A percentile compares a stretch with the other conserved stretches of the same genome.
phyloP scores from a whole-genome alignment of 2,329 filamentous ascomycete species.

The Fusarium penzigii region DNA sequence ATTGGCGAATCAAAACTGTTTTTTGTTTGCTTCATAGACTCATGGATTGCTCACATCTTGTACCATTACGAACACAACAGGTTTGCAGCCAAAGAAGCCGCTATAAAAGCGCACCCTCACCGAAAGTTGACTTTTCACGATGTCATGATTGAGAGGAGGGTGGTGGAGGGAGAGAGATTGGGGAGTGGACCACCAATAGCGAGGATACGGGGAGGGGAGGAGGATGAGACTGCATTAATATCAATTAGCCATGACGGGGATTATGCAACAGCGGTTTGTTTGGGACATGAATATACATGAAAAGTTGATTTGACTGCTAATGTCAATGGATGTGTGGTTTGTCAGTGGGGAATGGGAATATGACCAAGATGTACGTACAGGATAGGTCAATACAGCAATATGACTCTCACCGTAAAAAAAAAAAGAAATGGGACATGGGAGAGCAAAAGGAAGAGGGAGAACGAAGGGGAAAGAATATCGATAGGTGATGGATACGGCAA shows the following conservation, averaged over 20 bases:
- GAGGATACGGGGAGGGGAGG: slow-evolving; percentile 37
- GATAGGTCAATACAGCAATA: background rate
- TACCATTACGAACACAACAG: slow-evolving; percentile 32
- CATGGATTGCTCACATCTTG: background rate
- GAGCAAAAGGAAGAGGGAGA: background rate
- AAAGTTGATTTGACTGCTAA: background rate
- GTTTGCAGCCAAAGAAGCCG: slow-evolving; percentile 75
- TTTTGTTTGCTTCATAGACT: background rate
- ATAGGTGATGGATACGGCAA: background rate
- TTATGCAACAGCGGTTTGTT: slow-evolving; percentile 72
- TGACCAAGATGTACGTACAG: background rate
- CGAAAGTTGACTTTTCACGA: slow-evolving; percentile 62
- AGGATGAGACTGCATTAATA: slow-evolving; percentile 62
- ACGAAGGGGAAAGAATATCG: background rate
- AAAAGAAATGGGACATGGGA: background rate
- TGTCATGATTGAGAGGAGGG: slow-evolving; percentile 47
- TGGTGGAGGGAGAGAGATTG: slow-evolving; percentile 24
- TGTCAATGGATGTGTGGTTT: background rate
- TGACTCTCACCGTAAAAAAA: no score
- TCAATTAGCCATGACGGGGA: slow-evolving; percentile 88
- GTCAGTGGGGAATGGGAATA: no score
- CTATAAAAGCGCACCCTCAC: slow-evolving; percentile 69
- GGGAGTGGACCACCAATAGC: slow-evolving; percentile 47
- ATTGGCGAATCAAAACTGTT: background rate
- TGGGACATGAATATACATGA: slow-evolving; percentile 43